Percentiles rank a stretch among this genome's conserved stretches.
These are phyloP conservation scores for Bruguiera gymnorhiza DNA, from an alignment of 345 rosid species.

Conservation along the genomic window DNA sequence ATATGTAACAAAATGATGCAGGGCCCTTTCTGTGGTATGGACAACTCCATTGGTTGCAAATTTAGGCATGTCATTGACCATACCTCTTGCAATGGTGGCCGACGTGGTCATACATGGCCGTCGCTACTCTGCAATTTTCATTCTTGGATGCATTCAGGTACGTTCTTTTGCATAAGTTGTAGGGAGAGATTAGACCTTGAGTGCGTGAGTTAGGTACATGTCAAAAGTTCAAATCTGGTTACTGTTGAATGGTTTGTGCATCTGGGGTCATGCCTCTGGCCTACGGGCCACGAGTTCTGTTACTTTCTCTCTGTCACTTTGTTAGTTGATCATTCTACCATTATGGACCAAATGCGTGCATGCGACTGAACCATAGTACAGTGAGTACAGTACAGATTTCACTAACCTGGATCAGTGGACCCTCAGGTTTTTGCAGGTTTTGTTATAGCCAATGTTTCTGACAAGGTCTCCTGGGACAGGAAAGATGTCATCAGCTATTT, in stretches of 20 bases:
- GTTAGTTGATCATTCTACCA: not conserved
- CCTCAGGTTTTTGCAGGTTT: constrained; percentile 65
- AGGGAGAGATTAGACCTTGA: no score
- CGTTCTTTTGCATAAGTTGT: not conserved
- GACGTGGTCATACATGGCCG: constrained; percentile 76
- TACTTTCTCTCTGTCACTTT: not conserved
- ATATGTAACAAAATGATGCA: constrained; percentile 24
- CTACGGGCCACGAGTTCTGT: not conserved
- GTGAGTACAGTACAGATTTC: not conserved
- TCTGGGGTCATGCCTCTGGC: no score
- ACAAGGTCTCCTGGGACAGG: constrained; percentile 26
- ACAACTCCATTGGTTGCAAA: constrained; percentile 83
- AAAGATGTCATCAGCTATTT: not conserved
- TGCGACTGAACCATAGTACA: no score
- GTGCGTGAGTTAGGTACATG: no score
- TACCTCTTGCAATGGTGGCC: constrained; percentile 84
- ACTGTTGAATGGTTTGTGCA: no score
- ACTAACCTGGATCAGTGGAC: constrained; percentile 4
- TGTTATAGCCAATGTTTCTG: constrained; percentile 43
- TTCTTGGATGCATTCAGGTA: constrained; percentile 75
- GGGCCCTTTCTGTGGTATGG: constrained; percentile 88
- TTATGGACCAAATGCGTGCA: no score
- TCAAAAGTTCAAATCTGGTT: no score
- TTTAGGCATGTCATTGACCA: constrained; percentile 74
- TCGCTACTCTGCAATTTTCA: constrained; percentile 62